phyloP scores from a whole-genome alignment of 164 flowering plant species.

The Umbilicus rupestris region DNA sequence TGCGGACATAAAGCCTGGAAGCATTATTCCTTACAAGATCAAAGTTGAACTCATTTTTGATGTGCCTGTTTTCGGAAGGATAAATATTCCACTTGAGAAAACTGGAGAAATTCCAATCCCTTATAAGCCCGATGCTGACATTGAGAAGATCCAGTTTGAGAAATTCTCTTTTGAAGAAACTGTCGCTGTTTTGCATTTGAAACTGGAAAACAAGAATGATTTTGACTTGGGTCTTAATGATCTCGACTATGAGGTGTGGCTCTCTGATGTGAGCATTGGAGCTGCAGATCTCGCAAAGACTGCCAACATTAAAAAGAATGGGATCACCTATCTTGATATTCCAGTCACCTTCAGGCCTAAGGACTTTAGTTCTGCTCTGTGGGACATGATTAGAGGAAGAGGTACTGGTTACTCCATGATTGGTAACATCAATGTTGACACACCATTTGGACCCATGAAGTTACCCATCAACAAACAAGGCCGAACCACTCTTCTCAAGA shows the following conservation, averaged over 20 bases:
- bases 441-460: conserved; percentile 80
- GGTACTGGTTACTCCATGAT: conserved; percentile 70
- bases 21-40: conserved; percentile 67
- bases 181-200: conserved; percentile 58
- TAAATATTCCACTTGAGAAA: conserved; percentile 75
- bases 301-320: conserved; percentile 45
- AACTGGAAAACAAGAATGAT: conserved; percentile 69
- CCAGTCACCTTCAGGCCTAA: conserved; percentile 79
- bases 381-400: conserved; percentile 82
- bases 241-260: conserved; percentile 65
- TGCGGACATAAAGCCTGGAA: conserved; percentile 68
- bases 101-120: conserved; percentile 87
- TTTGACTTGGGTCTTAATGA: conserved; percentile 59
- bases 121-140: conserved; percentile 65
- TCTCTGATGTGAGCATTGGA: conserved; percentile 57
- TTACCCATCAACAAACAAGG: conserved; percentile 70
- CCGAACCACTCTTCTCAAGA: conserved; percentile 66
- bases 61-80: conserved; percentile 75
- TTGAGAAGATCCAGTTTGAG: conserved; percentile 61
- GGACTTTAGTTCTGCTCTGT: conserved; percentile 78
- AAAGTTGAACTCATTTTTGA: conserved; percentile 72
- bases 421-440: conserved; percentile 59
- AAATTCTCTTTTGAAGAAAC: conserved; percentile 74
- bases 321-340: conserved; percentile 40
- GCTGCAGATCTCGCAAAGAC: conserved; percentile 47